Base-by-base conservation (phyloP, 2,329 filamentous ascomycete genomes). In the Penicillium thymicola region DNA sequence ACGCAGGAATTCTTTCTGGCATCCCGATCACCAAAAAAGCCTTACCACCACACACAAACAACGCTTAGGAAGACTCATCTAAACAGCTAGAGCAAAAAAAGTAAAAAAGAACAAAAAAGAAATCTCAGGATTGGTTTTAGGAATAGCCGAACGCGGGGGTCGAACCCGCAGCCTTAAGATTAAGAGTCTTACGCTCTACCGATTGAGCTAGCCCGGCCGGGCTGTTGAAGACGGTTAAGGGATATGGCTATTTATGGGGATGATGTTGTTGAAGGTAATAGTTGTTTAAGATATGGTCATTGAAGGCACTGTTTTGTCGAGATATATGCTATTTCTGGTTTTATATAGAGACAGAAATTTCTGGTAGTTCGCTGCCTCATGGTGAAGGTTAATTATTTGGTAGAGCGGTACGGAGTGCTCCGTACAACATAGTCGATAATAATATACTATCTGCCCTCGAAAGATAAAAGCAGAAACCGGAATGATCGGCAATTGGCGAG, bases 121-220 rank as follows among this genome's bases (percentile, higher is more conserved):
- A 61, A 54, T 60, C 60, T 65, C 59, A 55, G 30, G 43, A 51
- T 54, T 54, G 46, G 54, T 51, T 59, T 59, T 61, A 66, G 61
- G 59, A 65, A 65, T 58, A 74, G 71, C 71, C 72, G 65, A 73
- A 75, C 71, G 72, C 68, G 72, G 72, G 72, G 72, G 67, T 75
- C 68, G 72, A 75, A 74, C 72, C 71, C 72, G 70, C 73, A 74
- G 63, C 70, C 70, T 72, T 72, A 69, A 69, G 70, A 68, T 70
- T 75, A 78, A 78, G 74, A 78, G 75, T 75, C 76, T 76, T 76
- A 78, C 71, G 73, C 72, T 74, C 72, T 78, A 75, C 69, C 76
- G 75, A 79, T 79, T 79, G 77, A 79, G 77, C 76, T 79, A 78
- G 74, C 75, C 76, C 71, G 72, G 76, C 76, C 58, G 57, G 52